Conservation (phyloP, 2,329 filamentous ascomycete genomes). For the Colletotrichum spaethianum region DNA sequence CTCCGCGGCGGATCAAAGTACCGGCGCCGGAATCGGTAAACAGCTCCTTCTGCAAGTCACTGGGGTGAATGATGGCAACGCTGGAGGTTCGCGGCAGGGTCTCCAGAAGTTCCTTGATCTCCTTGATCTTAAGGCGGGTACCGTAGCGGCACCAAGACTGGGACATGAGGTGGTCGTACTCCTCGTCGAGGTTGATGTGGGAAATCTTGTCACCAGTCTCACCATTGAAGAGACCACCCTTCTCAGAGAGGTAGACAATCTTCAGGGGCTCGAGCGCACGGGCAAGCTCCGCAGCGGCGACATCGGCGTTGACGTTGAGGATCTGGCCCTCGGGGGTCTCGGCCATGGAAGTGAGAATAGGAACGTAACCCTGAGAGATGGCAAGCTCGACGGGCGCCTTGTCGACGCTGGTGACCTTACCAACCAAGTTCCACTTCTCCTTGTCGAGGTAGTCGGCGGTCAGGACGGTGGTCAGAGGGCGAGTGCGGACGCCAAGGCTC, state of each 20-base stretch:
- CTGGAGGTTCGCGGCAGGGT: constrained; percentile 92
- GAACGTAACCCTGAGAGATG: constrained; percentile 91
- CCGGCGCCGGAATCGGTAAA: constrained; percentile 97
- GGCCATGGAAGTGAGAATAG: constrained; percentile 96
- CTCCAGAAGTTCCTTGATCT: constrained; percentile 94
- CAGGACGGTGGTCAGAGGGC: constrained; percentile 93
- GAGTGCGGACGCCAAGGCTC: constrained; percentile 88
- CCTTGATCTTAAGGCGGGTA: constrained; percentile 95
- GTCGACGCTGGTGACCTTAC: constrained; percentile 94
- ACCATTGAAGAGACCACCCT: constrained; percentile 95
- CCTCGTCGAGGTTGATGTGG: constrained; percentile 96
- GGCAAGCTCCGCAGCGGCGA: constrained; percentile 93
- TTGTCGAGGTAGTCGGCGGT: constrained; percentile 95
- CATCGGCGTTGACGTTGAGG: constrained; percentile 97
- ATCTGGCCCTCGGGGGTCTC: constrained; percentile 93
- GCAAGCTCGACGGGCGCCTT: constrained; percentile 91
- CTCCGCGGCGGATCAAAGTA: constrained; percentile 91
- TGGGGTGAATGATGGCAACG: constrained; percentile 97
- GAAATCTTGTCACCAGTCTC: constrained; percentile 96
- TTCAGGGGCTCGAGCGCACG: constrained; percentile 92
- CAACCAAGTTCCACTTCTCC: constrained; percentile 95
- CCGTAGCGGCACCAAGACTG: constrained; percentile 97
- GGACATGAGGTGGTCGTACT: constrained; percentile 92
- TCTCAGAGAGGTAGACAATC: constrained; percentile 98
- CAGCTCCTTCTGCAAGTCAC: constrained; percentile 94